Evolutionary conservation across 2,329 filamentous ascomycete species (phyloP), one percentile per base, ranked within the genome.

Genomic region (Juglanconis oblonga): DNA sequence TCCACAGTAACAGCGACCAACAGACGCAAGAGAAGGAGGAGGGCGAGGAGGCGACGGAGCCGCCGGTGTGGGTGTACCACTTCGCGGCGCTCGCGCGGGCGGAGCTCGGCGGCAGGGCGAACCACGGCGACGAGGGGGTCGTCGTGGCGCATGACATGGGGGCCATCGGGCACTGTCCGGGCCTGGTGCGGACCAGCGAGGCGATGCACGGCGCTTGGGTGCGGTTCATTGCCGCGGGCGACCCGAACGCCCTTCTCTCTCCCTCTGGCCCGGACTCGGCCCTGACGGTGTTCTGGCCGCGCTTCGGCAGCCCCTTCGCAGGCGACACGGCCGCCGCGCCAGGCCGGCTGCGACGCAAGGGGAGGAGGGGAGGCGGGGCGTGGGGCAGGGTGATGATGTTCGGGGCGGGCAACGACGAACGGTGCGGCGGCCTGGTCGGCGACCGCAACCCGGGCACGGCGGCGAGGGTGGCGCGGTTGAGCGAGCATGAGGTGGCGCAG

Each of bases 351-450:
- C 33, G 57, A 44, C 48, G 65, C 7, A 56, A 62, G 7, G 54
- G n/a, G 8, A 54, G 33, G 9, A 52, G 11, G 5, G 55, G 8
- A 32, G 48, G 5, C 48, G 48, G 50, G 68, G 65, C n/a, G 67
- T 68, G 11, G 17, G 78, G 75, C 0, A 66, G 64, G 62, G 65
- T 83, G 44, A 72, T 85, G 66, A 76, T 87, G 3, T 88, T 88
- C 70, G 86, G 85, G 2, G 67, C 76, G 44, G 85, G 82, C 2
- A 88, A 88, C 65, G 77, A 86, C 64, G 84, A 88, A 72, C 70
- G 73, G 5, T 72, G n/a, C n/a, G n/a, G 76, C 63, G 63, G 64
- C 3, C 40, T 51, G 64, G 67, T 74, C 62, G 66, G 78, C 63
- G 54, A 71, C 70, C 0, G 64, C 57, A 38, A 68, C 68, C 29